Base-by-base conservation (phyloP, 345 rosid genomes). In the Abelmoschus esculentus region DNA sequence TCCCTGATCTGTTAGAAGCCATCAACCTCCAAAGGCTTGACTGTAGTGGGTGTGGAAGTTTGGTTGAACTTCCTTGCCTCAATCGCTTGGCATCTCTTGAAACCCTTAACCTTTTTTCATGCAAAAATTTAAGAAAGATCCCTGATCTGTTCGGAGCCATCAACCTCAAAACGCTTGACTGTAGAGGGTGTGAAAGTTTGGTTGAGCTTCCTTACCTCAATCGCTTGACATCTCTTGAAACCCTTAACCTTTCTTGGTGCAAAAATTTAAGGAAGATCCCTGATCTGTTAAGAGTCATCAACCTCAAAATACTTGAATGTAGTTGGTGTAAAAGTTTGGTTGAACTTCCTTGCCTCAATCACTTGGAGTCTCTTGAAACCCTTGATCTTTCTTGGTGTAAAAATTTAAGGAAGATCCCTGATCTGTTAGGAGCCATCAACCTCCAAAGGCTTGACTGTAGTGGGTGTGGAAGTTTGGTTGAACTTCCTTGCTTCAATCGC, bases 1-100 rank as follows among this genome's bases (percentile, higher is more conserved):
- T 80, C 36, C 57, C 69, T 4, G 76, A 78, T 13, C 66, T 74
- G 71, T 82, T 0, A 44, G 46, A 29, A 70, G 34, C 62, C 29
- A 17, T 52, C 26, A 52, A 52, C 2, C 56, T 52, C 7, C 2
- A 52, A 52, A 0, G 2, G 6, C 2, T 17, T 17, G 0, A 17
- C 1, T 7, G 10, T 17, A 6, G 2, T 53, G 14, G 3, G 18
- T 50, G 54, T 6, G 0, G 0, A 47, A 47, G n/a, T 13, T 47
- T 47, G 52, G 52, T 3, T 47, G 52, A 47, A 13, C 5, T 47
- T 47, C n/a, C 8, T 47, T 32, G 34, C 34, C 34, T 28, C 31
- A 28, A 28, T 28, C 1, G 2, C 2, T 28, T 28, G 31, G 1
- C 31, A 28, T 28, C 31, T 28, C 31, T 28, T 28, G 31, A 28